These are phyloP conservation scores for Salix udensis DNA, from an alignment of 345 rosid species.

Conservation along the genomic window DNA sequence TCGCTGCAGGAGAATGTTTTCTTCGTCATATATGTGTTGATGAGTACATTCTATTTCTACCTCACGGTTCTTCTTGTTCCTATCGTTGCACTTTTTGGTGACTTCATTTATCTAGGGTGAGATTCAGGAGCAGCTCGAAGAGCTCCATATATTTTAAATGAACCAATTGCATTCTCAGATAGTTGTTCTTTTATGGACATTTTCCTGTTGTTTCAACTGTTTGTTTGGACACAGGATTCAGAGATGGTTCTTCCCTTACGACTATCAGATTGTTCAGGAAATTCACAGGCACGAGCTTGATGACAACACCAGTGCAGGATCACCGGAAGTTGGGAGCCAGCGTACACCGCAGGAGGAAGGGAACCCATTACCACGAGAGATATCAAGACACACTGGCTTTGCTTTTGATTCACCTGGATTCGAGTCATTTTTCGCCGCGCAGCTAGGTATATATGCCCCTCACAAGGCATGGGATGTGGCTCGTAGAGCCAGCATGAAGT, in stretches of 20 bases:
- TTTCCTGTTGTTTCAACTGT: background rate
- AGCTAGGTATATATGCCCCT: constrained; percentile 78
- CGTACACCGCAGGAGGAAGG: constrained; percentile 77
- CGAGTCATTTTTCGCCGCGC: constrained; percentile 94
- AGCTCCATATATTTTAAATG: background rate
- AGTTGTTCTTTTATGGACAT: background rate
- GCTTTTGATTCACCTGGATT: constrained; percentile 98
- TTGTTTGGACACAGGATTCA: constrained; percentile 49
- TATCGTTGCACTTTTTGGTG: constrained; percentile 74
- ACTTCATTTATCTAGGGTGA: constrained; percentile 93
- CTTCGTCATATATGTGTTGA: constrained; percentile 76
- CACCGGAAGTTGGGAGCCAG: constrained; percentile 48
- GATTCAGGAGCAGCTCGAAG: constrained; percentile 17
- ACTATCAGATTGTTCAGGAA: constrained; percentile 94
- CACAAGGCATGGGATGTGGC: constrained; percentile 99
- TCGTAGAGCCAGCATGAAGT: constrained; percentile 79
- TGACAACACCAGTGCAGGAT: constrained; percentile 37
- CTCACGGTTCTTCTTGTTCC: constrained; percentile 76
- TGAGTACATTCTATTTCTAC: constrained; percentile 91
- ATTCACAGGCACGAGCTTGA: constrained; percentile 68
- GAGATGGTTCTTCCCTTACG: constrained; percentile 94
- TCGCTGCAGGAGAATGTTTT: constrained; percentile 70
- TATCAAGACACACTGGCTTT: constrained; percentile 88
- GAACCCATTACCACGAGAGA: constrained; percentile 82
- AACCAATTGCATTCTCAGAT: background rate